These are phyloP conservation scores for Solanum microdontum DNA, from an alignment of 257 asterid genomes.

Conservation along the genomic window DNA sequence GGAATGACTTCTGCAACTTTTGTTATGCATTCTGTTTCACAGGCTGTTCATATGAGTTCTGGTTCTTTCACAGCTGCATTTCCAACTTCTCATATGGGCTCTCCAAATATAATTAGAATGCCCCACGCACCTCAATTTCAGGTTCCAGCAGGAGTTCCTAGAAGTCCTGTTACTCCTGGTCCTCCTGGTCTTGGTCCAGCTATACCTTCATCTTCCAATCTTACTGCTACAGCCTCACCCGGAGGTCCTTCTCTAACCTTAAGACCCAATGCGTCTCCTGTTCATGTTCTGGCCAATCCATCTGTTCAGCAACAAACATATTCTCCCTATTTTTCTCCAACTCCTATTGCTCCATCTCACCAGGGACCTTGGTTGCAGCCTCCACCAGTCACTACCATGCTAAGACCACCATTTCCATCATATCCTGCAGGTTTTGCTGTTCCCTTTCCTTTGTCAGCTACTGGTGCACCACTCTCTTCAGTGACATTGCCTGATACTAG, in stretches of 20 bases:
- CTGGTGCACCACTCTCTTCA: constrained; percentile 32
- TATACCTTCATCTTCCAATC: constrained; percentile 32
- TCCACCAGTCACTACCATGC: constrained; percentile 47
- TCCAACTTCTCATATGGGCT: constrained; percentile 29
- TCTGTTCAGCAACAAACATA: constrained; percentile 48
- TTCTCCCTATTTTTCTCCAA: constrained; percentile 37
- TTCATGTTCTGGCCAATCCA: constrained; percentile 34
- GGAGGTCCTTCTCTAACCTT: constrained; percentile 28
- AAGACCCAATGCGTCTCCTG: constrained; percentile 30
- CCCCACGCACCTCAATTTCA: constrained; percentile 52
- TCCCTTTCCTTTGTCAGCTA: constrained; percentile 47
- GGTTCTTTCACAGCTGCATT: constrained; percentile 24
- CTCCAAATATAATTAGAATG: constrained; percentile 25
- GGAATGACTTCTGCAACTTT: constrained; percentile 30
- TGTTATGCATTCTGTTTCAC: constrained; percentile 34
- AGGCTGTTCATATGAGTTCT: constrained; percentile 32
- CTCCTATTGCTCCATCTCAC: constrained; percentile 46
- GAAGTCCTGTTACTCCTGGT: constrained; percentile 45
- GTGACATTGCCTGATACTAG: constrained; percentile 48
- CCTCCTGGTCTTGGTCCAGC: constrained; percentile 48
- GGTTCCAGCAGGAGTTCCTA: constrained; percentile 38
- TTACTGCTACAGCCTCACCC: constrained; percentile 21
- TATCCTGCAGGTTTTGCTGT: constrained; percentile 43
- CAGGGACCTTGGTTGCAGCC: constrained; percentile 81
- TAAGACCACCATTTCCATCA: constrained; percentile 66